Base-by-base conservation (phyloP, 2,329 filamentous ascomycete species). In the Juglanconis oblonga region DNA sequence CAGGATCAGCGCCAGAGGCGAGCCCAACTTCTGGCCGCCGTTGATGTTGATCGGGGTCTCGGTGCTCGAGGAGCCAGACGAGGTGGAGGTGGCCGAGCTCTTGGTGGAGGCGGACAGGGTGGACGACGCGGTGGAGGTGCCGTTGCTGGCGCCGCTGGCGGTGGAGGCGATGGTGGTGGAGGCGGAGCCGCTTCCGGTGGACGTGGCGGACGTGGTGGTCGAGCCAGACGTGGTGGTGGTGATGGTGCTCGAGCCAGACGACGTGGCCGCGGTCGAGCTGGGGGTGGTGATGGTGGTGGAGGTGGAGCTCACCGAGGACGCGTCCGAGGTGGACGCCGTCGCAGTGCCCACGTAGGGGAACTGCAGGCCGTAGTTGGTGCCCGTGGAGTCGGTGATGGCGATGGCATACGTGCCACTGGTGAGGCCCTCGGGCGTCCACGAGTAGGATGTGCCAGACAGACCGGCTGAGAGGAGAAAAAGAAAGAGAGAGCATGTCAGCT, bases 331-430 rank as follows among this genome's bases (percentile, higher is more conserved):
- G 6, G 64, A 24, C 17, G 17, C 33, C 53, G 59, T 54, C 49
- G 66, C 67, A 29, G 63, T 68, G 48, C 73, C 74, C 14, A 54
- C 24, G 53, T 77, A 64, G 7, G 63, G 13, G 69, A 79, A 81
- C 68, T 71, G 71, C 11, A 60, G 4, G 66, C 74, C 77, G 75
- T 77, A 82, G 78, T 82, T 82, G 68, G 68, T 63, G 31, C 54
- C 64, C 36, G 66, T 67, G 38, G 66, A 67, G 65, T 81, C 78
- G 33, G 57, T 62, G 66, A 82, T 79, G 70, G 76, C 70, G 64
- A 82, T 72, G 63, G 79, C 78, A 65, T 81, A 82, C 36, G 65
- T 67, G 69, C 72, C 79, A 33, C 70, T 66, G 59, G 73, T 59
- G 35, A 79, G 69, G 60, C 66, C 65, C n/a, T 72, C 64, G 13